These are phyloP conservation scores for Corrigiola litoralis DNA, from an alignment of 179 eudicot genomes.

Conservation along the genomic window DNA sequence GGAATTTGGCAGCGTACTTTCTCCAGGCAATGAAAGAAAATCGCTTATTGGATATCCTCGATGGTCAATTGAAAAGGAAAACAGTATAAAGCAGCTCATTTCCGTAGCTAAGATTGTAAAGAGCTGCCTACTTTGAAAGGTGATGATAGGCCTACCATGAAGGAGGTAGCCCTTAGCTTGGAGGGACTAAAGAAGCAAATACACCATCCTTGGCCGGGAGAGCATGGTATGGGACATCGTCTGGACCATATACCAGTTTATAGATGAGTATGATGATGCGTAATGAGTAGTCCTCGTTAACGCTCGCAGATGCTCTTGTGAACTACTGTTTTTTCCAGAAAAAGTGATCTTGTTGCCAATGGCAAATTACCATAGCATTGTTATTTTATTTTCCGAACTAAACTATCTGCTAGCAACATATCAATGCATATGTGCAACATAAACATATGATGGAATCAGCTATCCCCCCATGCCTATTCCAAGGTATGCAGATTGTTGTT, in stretches of 20 bases:
- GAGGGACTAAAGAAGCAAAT: conserved; percentile 13
- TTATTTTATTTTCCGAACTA: no score
- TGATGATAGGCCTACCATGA: conserved; percentile 17
- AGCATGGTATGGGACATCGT: neutral
- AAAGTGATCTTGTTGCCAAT: no score
- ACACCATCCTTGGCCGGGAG: conserved; percentile 7
- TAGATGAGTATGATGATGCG: no score
- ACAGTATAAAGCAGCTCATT: conserved; percentile 10
- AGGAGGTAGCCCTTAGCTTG: conserved; percentile 9
- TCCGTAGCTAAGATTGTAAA: conserved; percentile 3
- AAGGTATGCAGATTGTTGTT: no score
- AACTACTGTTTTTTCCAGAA: no score
- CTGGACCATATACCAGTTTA: neutral
- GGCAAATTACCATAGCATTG: no score
- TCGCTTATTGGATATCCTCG: conserved; percentile 11
- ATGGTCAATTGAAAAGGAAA: conserved; percentile 10
- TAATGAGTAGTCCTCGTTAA: neutral
- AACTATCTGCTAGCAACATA: no score
- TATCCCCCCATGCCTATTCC: no score
- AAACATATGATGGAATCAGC: no score
- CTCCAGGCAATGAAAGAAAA: conserved; percentile 4
- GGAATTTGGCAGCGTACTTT: conserved; percentile 10
- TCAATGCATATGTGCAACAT: no score
- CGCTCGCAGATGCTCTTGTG: neutral
- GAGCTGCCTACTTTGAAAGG: conserved; percentile 4